Base-by-base conservation (phyloP, 2,329 filamentous ascomycete genomes). In the Penicillium sp. region DNA sequence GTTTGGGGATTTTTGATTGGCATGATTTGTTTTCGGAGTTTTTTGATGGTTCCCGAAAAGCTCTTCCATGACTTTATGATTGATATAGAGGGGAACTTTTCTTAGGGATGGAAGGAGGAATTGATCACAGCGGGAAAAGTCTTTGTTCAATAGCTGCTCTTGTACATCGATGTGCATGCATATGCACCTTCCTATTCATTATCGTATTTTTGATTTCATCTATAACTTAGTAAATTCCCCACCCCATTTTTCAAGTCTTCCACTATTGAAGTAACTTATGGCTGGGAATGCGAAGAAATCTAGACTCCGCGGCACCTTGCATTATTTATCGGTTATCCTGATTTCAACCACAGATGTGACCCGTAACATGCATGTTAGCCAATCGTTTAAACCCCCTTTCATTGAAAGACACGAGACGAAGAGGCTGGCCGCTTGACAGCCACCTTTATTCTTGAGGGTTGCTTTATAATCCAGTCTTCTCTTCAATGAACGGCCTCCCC, bases 41-140 rank as follows among this genome's bases (percentile, higher is more conserved):
- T 33, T 53, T 53, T 47, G 54, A 27, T 54, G 51, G 48, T 50
- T 49, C 53, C 45, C 43, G 31, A 61, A 63, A 63, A 63, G 60
- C 60, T 61, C 50, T 55, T 59, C 52, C 53, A 60, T 58, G 58
- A 60, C 46, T 61, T 61, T 27, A 59, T 55, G 56, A 63, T 57
- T 47, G 53, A 44, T 20, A 61, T 63, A 63, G 58, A 58, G 56
- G 54, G 60, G 52, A 54, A 33, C 25, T 42, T 52, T 55, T 53
- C 41, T 25, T 18, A 40, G 49, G 18, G 23, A 33, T 18, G 26
- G 26, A 35, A 26, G 26, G 50, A 45, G 42, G 31, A n/a, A 45
- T 44, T 25, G 14, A 41, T 29, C 27, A 44, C 26, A 35, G n/a
- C 22, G 23, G 14, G 25, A 43, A 50, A 50, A 43, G 48, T 50